Evolutionary conservation across 108 stramenopile genomes (phyloP).

Genomic region (Mayamaea pseudoterrestris): DNA sequence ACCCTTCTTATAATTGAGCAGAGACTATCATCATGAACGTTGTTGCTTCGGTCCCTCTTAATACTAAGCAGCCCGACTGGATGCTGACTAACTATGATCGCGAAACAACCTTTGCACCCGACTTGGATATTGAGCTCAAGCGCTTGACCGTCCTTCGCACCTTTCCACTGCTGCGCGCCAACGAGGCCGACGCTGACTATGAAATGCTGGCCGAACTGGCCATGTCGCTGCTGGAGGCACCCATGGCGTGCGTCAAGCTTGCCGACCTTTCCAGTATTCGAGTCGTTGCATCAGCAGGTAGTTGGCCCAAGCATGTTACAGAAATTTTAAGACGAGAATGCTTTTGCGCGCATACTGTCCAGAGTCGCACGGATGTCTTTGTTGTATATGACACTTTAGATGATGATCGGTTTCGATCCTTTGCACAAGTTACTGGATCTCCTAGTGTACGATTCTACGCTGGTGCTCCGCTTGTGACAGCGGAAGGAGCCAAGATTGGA

Average conservation of each 20-base stretch:
- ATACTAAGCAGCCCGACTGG: no score
- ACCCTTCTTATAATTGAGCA: no score
- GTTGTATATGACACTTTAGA: slow-evolving; percentile 19
- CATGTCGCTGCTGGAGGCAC: slow-evolving; percentile 42
- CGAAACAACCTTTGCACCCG: neutral
- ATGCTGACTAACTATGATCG: slow-evolving; percentile 5
- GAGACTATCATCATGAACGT: no score
- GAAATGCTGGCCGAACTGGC: slow-evolving; percentile 19
- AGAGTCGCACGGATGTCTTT: slow-evolving; percentile 52
- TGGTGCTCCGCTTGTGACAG: slow-evolving; percentile 36
- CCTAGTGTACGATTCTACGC: slow-evolving; percentile 57
- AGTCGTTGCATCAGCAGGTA: slow-evolving; percentile 21
- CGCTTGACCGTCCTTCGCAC: slow-evolving; percentile 2
- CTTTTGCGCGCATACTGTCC: slow-evolving; percentile 42
- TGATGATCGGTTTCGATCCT: slow-evolving; percentile 40
- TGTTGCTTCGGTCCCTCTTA: no score
- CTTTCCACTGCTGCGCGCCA: neutral
- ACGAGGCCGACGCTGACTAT: slow-evolving; percentile 13
- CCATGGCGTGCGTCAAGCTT: slow-evolving; percentile 50
- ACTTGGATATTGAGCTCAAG: slow-evolving; percentile 1
- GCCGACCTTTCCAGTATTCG: slow-evolving; percentile 50
- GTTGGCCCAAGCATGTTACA: neutral
- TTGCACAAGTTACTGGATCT: slow-evolving; percentile 50
- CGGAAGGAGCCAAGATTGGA: slow-evolving; percentile 39
- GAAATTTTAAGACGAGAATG: slow-evolving; percentile 22